Evolutionary conservation across 2,329 filamentous ascomycete species (phyloP).

Genomic region (Fusarium sp.): DNA sequence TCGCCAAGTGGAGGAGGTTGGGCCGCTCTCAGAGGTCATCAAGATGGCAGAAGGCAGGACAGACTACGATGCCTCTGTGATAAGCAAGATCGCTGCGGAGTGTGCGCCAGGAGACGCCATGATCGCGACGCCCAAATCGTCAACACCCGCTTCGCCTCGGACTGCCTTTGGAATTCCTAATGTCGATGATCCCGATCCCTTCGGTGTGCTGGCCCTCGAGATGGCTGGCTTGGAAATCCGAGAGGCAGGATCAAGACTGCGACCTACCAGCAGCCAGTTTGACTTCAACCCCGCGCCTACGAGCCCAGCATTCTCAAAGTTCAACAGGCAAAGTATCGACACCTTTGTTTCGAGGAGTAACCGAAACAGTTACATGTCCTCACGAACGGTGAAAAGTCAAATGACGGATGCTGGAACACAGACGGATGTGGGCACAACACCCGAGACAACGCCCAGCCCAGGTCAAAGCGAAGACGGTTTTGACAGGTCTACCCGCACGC

Average conservation of each 20-base stretch:
- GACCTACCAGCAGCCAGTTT: conserved; percentile 82
- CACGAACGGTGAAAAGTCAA: conserved; percentile 74
- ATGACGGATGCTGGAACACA: conserved; percentile 77
- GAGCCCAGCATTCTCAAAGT: conserved; percentile 73
- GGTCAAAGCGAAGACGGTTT: conserved; percentile 64
- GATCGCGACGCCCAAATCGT: conserved; percentile 58
- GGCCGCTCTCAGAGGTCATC: conserved; percentile 80
- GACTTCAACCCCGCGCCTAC: conserved; percentile 81
- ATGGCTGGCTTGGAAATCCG: conserved; percentile 89
- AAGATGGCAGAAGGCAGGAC: conserved; percentile 86
- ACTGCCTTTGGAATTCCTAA: conserved; percentile 81
- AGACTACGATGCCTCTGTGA: conserved; percentile 74
- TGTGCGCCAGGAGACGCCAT: conserved; percentile 81
- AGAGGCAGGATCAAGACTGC: conserved; percentile 78
- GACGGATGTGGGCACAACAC: conserved; percentile 64
- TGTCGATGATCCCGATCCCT: conserved; percentile 87
- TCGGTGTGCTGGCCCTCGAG: conserved; percentile 89
- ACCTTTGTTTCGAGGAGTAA: conserved; percentile 69
- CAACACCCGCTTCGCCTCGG: conserved; percentile 51
- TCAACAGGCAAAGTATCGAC: conserved; percentile 75
- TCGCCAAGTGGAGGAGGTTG: conserved; percentile 64
- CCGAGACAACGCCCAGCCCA: conserved; percentile 65
- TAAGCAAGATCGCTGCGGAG: conserved; percentile 71
- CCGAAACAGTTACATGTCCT: conserved; percentile 79
- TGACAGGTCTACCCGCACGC: conserved; percentile 54